These are phyloP conservation scores for Fraxinus platypoda DNA, from an alignment of 305 asterid genomes.

Conservation along the genomic window DNA sequence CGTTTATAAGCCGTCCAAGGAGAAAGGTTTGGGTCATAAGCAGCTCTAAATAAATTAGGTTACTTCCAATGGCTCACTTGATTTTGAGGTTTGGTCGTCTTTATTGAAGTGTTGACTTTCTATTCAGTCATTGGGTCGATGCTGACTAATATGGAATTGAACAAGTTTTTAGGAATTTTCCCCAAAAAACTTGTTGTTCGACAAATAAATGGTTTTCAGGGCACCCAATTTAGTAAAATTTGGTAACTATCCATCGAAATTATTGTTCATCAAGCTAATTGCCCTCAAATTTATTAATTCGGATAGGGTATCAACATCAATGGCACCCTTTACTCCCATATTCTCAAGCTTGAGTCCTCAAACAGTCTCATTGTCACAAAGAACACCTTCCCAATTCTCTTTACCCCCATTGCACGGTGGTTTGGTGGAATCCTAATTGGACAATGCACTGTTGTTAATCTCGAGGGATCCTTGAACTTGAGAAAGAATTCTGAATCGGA, in stretches of 20 bases:
- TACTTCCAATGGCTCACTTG: not conserved
- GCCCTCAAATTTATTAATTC: conserved; percentile 44
- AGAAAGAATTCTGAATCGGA: conserved; percentile 50
- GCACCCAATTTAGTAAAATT: conserved; percentile 37
- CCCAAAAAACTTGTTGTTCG: conserved; percentile 53
- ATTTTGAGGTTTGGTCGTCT: not conserved
- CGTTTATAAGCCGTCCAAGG: too few relatives aligned
- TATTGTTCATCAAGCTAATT: conserved; percentile 59
- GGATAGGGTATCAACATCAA: conserved; percentile 54
- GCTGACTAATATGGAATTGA: conserved; percentile 43
- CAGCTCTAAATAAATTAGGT: too few relatives aligned
- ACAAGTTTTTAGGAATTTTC: conserved; percentile 37
- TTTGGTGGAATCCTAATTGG: conserved; percentile 40
- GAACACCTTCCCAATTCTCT: conserved; percentile 50
- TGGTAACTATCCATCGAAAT: conserved; percentile 61
- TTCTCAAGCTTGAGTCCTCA: conserved; percentile 73
- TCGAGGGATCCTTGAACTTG: conserved; percentile 54
- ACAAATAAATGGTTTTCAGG: conserved; percentile 51
- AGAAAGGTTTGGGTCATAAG: not conserved
- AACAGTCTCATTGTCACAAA: conserved; percentile 52
- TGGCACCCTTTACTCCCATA: conserved; percentile 58
- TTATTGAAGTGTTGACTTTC: not conserved
- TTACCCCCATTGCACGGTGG: conserved; percentile 39
- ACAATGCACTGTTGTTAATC: conserved; percentile 31
- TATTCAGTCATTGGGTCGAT: not conserved